Evolutionary conservation across 2,329 filamentous ascomycete species (phyloP), one percentile per base, ranked within the genome.

Genomic region (Verticillium nubilum): DNA sequence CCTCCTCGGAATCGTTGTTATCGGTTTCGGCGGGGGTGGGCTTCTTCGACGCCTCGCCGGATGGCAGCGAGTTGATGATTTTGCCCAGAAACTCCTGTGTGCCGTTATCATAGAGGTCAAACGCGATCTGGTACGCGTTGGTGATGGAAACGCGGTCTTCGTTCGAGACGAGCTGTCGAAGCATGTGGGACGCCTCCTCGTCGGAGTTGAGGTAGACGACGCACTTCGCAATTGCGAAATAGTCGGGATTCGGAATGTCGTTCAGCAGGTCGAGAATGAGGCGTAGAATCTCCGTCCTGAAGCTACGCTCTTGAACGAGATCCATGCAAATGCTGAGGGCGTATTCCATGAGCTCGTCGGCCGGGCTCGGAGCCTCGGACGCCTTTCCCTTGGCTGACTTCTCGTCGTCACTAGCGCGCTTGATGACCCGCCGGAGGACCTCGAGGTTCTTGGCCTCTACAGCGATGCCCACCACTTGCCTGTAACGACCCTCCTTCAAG

Each of bases 81-180:
- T 95, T 97, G 66, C 88, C 87, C 26, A 99, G 76, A 68, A 99
- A 99, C 72, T 98, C 95, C 69, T 99, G 95, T 0, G 95, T 98
- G 66, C 95, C 95, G 70, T 99, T 99, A 76, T 99, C 95, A 74
- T 97, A 98, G 5, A 99, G 82, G 69, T 99, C 95, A 69, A 99
- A 99, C 1, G 94, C 95, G 60, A 99, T 96, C 73, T 99, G 95
- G 73, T 98, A 99, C 19, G 95, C 95, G 56, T 91, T 89, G 23
- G 93, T 90, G 17, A 91, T 85, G 0, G 92, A 92, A 61, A 86
- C 86, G 56, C 86, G 82, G 66, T 96, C 91, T 5, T 87, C 91
- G 64, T 90, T 90, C 62, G 89, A 83, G 10, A 98, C 88, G 25
- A 99, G 83, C 66, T 91, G 88, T 57, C 85, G 85, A 50, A 99